These are phyloP conservation scores for Halenospora varia DNA, from an alignment of 495 filamentous ascomycete species.

Conservation along the genomic window DNA sequence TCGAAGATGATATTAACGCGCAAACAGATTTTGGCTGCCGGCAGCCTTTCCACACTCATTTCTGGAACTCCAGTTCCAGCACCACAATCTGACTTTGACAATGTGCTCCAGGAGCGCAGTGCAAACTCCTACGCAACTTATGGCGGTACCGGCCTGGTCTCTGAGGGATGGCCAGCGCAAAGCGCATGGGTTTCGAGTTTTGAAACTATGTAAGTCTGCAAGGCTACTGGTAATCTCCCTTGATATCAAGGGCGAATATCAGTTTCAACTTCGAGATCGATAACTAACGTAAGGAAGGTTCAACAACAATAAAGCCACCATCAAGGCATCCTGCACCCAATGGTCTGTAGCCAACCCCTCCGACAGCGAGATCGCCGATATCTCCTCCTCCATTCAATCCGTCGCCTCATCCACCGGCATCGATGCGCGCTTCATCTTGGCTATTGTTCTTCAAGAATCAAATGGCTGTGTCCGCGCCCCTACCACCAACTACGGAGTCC, in stretches of 20 bases:
- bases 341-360: constrained; percentile 21
- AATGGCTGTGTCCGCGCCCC: constrained; percentile 47
- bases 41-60: constrained; percentile 16
- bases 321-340: constrained; percentile 40
- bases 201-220: constrained; percentile 22
- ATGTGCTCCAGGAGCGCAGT: not conserved
- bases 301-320: constrained; percentile 35
- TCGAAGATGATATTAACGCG: too few relatives aligned
- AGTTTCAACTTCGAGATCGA: not conserved
- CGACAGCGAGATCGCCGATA: constrained; percentile 32
- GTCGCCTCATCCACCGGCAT: constrained; percentile 37
- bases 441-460: constrained; percentile 54
- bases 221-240: too few relatives aligned
- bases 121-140: constrained; percentile 9
- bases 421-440: constrained; percentile 37
- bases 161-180: constrained; percentile 25
- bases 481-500: constrained; percentile 34
- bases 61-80: constrained; percentile 10
- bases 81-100: constrained; percentile 1
- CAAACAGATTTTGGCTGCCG: constrained; percentile 17
- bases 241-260: too few relatives aligned
- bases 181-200: constrained; percentile 20
- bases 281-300: constrained; percentile 31
- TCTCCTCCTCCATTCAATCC: constrained; percentile 36
- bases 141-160: constrained; percentile 18